Evolutionary conservation across 1,139 yeast species (phyloP), one percentile per base, ranked within the genome.

Genomic region (Insectozyma bohioensis): DNA sequence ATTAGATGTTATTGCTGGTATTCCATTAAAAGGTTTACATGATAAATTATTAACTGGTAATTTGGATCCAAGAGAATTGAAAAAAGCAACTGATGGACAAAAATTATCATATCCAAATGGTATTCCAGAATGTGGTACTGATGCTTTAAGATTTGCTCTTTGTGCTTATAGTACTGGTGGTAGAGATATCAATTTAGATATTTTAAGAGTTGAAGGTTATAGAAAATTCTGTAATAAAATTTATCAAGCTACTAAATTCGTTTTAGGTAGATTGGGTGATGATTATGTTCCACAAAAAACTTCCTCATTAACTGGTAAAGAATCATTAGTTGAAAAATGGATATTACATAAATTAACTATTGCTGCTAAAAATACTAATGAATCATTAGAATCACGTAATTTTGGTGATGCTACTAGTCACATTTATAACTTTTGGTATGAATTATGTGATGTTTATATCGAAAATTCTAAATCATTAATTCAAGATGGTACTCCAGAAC

Each of bases 91-190:
- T 52, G 80, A 75, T 29, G 97, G 97, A 42, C 98, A 92, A 68
- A 80, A 76, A 54, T 71, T 78, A 49, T 82, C 95, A 12, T 92
- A 88, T 73, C 98, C 98, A 45, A 82, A 81, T 49, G 98, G 98
- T 69, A 90, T 92, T 49, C 97, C 98, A 38, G 96, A 92, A 68
- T 92, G 98, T 76, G 98, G 98, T 72, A 90, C 97, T 34, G 98
- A 92, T 64, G 98, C 98, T 26, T 72, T 92, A 67, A 82, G 98
- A 71, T 92, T 92, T 60, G 97, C 98, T 16, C 77, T 92, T 48
- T 92, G 98, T 78, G 97, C 97, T 36, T 92, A 92, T 72, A 84
- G 96, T 33, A 90, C 98, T 37, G 98, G 98, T 68, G 97, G 97
- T 52, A 83, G 97, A 67, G 98, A 92, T 57, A 92, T 92, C 62